Evolutionary conservation across 2,329 filamentous ascomycete genomes (phyloP), one percentile per base, ranked within the genome.

Genomic region (Arthrobotrys musiformis): DNA sequence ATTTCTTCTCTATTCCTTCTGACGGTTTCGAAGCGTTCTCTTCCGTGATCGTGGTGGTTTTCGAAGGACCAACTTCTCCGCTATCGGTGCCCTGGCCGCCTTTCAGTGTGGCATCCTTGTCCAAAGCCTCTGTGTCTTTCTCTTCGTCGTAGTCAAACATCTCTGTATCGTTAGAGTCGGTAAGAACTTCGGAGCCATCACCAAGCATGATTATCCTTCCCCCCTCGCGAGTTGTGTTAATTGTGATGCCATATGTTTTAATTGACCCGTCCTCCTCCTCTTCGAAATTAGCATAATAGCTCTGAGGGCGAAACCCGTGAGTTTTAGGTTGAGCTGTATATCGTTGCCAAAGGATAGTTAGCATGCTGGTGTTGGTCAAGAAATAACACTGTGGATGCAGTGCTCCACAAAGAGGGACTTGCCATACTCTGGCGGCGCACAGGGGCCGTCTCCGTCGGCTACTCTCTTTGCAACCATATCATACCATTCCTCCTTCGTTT

Each of bases 371-470:
- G 7, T 37, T 22, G 24, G 9, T 46, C 4, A 26, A 58, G 35
- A 22, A 33, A 13, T 42, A 40, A 26, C 15, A 40, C 30, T 26
- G 13, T 24, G n/a, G 62, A 48, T 46, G 54, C 50, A 13, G 42
- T 19, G 52, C 30, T 42, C 26, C 44, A 81, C 83, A 84, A 85
- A 85, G 84, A 83, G 83, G 86, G 86, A 89, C 93, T 91, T 94
- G 94, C 95, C 95, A 87, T 98, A 99, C 90, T 99, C 95, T 83
- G 94, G 95, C 85, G 95, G 95, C 84, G 95, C 95, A 87, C 94
- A 98, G 84, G 95, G 95, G 82, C 95, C 95, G 85, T 99, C 95
- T 85, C 94, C 95, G 84, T 94, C 94, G 81, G 94, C 93, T 84
- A 99, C 95, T 83, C 95, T 90, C 86, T 92, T 93, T 82, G 91